Conservation (phyloP, 352 stramenopile genomes). For the Pythium periplocum region DNA sequence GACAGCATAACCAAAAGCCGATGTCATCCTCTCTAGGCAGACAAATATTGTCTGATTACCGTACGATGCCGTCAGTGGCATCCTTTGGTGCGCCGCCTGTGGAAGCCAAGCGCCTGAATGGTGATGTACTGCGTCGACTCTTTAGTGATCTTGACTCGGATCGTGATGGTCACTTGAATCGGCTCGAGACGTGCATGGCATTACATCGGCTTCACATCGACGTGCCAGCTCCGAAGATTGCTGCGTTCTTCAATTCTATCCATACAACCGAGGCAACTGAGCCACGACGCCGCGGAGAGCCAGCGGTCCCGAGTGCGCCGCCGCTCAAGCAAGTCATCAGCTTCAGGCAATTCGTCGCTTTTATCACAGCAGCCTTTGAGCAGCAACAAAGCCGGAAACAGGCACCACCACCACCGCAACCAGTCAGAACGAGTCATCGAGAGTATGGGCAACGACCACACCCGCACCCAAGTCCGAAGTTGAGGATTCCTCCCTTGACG, state of each 20-base stretch:
- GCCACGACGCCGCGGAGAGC: not conserved
- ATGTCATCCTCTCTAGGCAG: constrained; percentile 42
- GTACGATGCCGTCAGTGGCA: constrained; percentile 51
- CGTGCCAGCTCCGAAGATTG: constrained; percentile 49
- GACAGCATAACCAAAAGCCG: too few relatives aligned
- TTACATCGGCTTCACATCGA: constrained; percentile 66
- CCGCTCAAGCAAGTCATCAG: constrained; percentile 62
- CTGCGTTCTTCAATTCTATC: constrained; percentile 64
- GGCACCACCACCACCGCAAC: not conserved
- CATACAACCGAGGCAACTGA: constrained; percentile 5
- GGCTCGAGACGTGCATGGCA: constrained; percentile 65
- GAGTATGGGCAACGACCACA: too few relatives aligned
- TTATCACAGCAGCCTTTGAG: constrained; percentile 49
- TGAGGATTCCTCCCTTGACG: too few relatives aligned
- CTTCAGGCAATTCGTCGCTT: constrained; percentile 74
- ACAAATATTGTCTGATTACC: constrained; percentile 66
- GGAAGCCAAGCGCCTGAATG: constrained; percentile 24
- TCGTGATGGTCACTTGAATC: constrained; percentile 62
- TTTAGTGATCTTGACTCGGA: constrained; percentile 73
- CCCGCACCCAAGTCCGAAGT: too few relatives aligned
- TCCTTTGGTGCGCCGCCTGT: constrained; percentile 42
- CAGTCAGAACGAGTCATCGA: too few relatives aligned
- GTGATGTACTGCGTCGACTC: constrained; percentile 61
- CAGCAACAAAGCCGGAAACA: constrained; percentile 14
- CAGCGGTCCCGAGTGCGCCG: constrained; percentile 6